Conservation (phyloP, 164 flowering plant genomes). For the Vitis rotundifolia region DNA sequence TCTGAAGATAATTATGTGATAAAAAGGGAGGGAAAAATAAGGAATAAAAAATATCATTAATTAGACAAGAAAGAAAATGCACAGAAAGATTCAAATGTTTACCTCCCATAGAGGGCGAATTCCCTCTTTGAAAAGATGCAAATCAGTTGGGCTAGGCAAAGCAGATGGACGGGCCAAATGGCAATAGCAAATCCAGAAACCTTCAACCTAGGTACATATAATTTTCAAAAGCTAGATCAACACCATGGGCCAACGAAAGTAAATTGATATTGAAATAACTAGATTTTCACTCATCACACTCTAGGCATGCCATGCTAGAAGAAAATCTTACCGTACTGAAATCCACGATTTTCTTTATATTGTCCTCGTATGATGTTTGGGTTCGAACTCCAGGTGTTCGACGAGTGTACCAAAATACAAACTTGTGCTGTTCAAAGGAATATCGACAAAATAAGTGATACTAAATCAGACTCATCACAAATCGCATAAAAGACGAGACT, state of each 20-base stretch:
- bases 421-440: conserved; percentile 63
- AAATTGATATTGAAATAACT: not conserved
- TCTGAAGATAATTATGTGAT: too few relatives aligned
- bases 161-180: conserved; percentile 89
- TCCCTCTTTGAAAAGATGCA: conserved; percentile 97
- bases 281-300: too few relatives aligned
- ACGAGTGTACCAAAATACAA: conserved; percentile 96
- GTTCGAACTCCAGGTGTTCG: conserved; percentile 85
- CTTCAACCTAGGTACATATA: conserved; percentile 68
- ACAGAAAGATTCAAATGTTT: conserved; percentile 8
- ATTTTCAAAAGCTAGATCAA: not conserved
- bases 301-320: not conserved
- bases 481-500: not conserved
- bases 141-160: conserved; percentile 90
- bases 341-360: conserved; percentile 90
- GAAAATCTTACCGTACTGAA: conserved; percentile 77
- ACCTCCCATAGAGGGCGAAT: conserved; percentile 99
- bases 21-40: not conserved
- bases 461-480: not conserved
- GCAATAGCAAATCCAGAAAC: conserved; percentile 93
- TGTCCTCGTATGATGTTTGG: conserved; percentile 90
- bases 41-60: not conserved
- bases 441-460: not conserved
- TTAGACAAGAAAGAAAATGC: not conserved
- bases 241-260: not conserved